Conservation (phyloP, 305 asterid genomes). For the Fraxinus sp. region DNA sequence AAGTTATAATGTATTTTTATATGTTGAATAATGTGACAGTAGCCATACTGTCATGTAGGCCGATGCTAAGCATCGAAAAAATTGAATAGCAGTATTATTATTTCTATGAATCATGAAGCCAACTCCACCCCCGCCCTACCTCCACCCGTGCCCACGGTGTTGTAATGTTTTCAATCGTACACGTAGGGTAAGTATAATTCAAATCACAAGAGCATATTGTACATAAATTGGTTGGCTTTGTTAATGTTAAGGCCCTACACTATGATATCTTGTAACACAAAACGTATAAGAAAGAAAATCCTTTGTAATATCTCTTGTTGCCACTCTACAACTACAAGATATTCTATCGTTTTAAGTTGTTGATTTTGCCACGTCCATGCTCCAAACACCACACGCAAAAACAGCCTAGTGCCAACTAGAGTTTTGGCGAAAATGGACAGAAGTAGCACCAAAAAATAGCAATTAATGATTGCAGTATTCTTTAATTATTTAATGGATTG, state of each 20-base stretch:
- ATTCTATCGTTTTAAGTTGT: constrained; percentile 3
- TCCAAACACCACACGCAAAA: constrained; percentile 22
- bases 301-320: constrained; percentile 6
- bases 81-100: neutral
- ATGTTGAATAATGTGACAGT: neutral
- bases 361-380: constrained; percentile 35
- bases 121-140: neutral
- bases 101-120: neutral
- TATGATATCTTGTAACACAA: constrained; percentile 9
- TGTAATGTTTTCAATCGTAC: neutral
- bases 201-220: constrained; percentile 3
- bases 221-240: constrained; percentile 5
- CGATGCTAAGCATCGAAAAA: too few species aligned
- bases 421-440: neutral
- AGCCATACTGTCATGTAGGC: neutral
- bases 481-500: too few species aligned
- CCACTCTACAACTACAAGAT: neutral
- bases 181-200: constrained; percentile 10
- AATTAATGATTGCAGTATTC: too few species aligned
- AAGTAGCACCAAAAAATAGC: neutral
- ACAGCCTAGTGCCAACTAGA: neutral
- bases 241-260: constrained; percentile 1
- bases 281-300: neutral
- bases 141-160: neutral
- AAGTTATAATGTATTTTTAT: too few species aligned